phyloP scores from a whole-genome alignment of 805 yeast species.

The Brettanomyces sp. region DNA sequence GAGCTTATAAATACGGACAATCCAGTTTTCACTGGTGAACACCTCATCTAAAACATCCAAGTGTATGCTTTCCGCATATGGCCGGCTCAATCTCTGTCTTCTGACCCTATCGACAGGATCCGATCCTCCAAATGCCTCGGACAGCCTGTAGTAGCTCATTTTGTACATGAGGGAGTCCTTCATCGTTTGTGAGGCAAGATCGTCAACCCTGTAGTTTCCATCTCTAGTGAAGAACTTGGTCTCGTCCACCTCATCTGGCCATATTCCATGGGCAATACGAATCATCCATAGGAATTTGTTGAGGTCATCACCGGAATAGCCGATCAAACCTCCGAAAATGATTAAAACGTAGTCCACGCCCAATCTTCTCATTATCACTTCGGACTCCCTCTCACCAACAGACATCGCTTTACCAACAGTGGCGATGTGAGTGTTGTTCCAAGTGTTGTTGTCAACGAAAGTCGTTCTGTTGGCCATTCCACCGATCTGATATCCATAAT shows the following conservation, averaged over 20 bases:
- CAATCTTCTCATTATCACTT: conserved; percentile 77
- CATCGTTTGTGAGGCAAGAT: conserved; percentile 76
- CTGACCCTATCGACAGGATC: conserved; percentile 81
- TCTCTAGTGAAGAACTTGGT: conserved; percentile 70
- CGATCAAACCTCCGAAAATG: conserved; percentile 89
- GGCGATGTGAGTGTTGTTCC: conserved; percentile 99
- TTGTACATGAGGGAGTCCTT: conserved; percentile 87
- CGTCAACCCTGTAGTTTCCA: conserved; percentile 87
- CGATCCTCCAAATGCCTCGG: conserved; percentile 54
- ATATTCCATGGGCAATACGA: conserved; percentile 94
- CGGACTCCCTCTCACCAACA: conserved; percentile 77
- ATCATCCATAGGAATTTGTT: conserved; percentile 99
- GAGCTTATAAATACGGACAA: conserved; percentile 87
- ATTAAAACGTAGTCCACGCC: conserved; percentile 93
- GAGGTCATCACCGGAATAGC: conserved; percentile 92
- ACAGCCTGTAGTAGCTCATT: conserved; percentile 82
- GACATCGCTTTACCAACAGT: conserved; percentile 98
- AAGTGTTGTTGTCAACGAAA: conserved; percentile 94
- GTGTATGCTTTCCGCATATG: conserved; percentile 33
- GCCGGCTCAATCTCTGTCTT: conserved; percentile 42
- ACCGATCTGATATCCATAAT: conserved; percentile 98
- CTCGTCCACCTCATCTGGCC: conserved; percentile 98
- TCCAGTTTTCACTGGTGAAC: conserved; percentile 92
- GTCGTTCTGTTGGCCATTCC: conserved; percentile 99
- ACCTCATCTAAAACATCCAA: conserved; percentile 85